Conservation (phyloP, 345 rosid genomes). For the Eucalyptus virginea region DNA sequence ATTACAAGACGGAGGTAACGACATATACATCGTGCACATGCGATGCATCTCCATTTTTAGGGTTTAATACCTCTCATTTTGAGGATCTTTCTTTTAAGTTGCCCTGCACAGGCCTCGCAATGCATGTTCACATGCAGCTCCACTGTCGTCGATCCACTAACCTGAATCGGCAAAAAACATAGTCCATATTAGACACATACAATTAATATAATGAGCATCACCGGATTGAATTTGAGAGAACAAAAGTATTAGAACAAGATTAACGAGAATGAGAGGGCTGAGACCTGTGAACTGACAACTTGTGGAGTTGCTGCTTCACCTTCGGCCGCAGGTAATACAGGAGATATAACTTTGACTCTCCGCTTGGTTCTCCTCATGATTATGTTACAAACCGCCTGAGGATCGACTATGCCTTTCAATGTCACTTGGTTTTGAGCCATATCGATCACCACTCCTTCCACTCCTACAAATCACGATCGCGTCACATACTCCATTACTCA, state of each 20-base stretch:
- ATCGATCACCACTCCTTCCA: constrained; percentile 61
- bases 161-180: constrained; percentile 10
- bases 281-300: constrained; percentile 54
- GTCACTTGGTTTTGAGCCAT: constrained; percentile 76
- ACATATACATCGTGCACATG: not conserved
- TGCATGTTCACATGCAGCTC: constrained; percentile 91
- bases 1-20: not conserved
- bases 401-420: constrained; percentile 70
- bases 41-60: not conserved
- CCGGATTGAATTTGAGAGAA: not conserved
- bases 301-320: constrained; percentile 70
- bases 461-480: constrained; percentile 27
- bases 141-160: constrained; percentile 46
- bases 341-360: constrained; percentile 68
- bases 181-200: not conserved
- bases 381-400: constrained; percentile 63
- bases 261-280: not conserved
- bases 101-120: constrained; percentile 91
- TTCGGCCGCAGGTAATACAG: constrained; percentile 52
- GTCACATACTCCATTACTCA: not conserved
- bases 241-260: not conserved
- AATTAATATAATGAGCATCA: not conserved
- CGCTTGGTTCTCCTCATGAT: constrained; percentile 77
- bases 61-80: constrained; percentile 73
- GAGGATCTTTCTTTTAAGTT: constrained; percentile 71